Evolutionary conservation across 345 rosid genomes (phyloP).

Genomic region (Sonneratia alba): DNA sequence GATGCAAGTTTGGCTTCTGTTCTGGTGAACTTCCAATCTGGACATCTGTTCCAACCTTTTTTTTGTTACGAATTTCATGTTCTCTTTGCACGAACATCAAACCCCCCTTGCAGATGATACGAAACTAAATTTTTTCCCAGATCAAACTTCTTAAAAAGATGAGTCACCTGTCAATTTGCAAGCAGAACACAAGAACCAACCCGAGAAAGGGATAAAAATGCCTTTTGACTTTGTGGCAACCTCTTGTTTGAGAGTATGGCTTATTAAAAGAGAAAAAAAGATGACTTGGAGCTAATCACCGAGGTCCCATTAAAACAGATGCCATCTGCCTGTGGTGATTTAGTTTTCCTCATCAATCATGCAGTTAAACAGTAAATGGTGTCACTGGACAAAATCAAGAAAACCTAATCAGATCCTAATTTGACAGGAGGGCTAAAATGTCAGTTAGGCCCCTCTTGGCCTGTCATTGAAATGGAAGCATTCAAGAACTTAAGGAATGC

Average conservation of each 20-base stretch:
- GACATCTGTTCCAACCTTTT: too few species aligned
- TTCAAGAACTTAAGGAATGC: not conserved
- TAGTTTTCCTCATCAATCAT: not conserved
- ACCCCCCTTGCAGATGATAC: not conserved
- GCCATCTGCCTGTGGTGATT: not conserved
- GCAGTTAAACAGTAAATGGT: not conserved
- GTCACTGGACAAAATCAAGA: not conserved
- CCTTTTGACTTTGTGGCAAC: constrained; percentile 2
- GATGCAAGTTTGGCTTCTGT: too few species aligned
- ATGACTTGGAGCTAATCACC: constrained; percentile 2
- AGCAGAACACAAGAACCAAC: not conserved
- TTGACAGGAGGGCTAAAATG: not conserved
- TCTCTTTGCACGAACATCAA: not conserved
- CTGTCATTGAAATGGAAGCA: not conserved
- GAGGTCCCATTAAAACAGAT: not conserved
- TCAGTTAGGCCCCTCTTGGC: too few species aligned
- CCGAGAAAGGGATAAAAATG: constrained; percentile 2
- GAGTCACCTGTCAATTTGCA: too few species aligned
- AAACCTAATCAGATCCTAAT: not conserved
- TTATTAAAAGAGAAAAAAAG: not conserved
- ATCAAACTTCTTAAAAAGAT: too few species aligned
- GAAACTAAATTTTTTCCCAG: not conserved
- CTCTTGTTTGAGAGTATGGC: not conserved
- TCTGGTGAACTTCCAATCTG: not conserved
- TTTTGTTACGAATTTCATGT: not conserved